Conservation (phyloP, 2,329 filamentous ascomycete genomes). For the Pseudofabraea citricarpa region DNA sequence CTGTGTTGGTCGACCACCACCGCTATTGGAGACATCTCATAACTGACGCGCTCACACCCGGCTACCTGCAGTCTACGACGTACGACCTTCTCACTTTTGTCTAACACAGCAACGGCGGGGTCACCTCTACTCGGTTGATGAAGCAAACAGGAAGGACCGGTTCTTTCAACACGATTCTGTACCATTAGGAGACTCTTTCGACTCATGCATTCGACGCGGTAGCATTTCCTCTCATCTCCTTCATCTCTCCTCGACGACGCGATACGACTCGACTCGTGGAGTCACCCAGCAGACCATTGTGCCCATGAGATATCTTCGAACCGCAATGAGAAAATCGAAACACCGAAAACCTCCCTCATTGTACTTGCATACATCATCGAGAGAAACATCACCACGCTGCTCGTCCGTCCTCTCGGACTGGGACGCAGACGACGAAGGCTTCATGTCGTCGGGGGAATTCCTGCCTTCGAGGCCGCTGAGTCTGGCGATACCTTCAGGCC, state of each 20-base stretch:
- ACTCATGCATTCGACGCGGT: constrained; percentile 21
- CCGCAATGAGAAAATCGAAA: constrained; percentile 30
- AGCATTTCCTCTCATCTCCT: constrained; percentile 11
- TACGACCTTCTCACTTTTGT: constrained; percentile 19
- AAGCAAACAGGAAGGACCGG: constrained; percentile 15
- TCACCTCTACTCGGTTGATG: constrained; percentile 9
- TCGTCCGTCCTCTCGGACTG: constrained; percentile 31
- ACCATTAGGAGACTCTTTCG: constrained; percentile 10
- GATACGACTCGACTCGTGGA: constrained; percentile 8
- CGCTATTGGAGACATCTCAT: constrained; percentile 17
- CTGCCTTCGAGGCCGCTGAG: constrained; percentile 40
- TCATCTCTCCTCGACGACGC: constrained; percentile 10
- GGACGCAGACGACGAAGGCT: constrained; percentile 43
- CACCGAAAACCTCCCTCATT: constrained; percentile 25
- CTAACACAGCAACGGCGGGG: constrained; percentile 12
- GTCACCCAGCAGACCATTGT: constrained; percentile 46
- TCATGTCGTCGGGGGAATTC: constrained; percentile 41
- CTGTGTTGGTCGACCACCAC: constrained; percentile 10
- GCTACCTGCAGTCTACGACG: constrained; percentile 22
- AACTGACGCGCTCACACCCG: constrained; percentile 20
- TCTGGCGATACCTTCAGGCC: constrained; percentile 35
- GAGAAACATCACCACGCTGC: constrained; percentile 25
- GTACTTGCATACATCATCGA: constrained; percentile 19
- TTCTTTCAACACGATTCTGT: constrained; percentile 11
- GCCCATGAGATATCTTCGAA: constrained; percentile 37